phyloP scores from a whole-genome alignment of 306 rosid genomes.

The Ceratonia siliqua region DNA sequence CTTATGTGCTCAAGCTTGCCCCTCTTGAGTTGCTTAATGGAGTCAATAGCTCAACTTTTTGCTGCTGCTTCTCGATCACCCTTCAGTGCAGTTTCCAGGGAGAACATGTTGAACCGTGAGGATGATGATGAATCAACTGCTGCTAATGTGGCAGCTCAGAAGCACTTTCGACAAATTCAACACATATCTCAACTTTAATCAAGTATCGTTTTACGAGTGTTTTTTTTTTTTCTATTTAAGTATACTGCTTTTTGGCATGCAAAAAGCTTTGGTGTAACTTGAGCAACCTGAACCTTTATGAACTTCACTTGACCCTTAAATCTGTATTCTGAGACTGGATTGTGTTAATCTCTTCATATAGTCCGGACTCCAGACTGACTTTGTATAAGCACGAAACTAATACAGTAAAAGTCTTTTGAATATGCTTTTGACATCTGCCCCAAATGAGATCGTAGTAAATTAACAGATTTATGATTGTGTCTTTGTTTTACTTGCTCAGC shows the following conservation, averaged over 20 bases:
- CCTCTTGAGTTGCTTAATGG: background rate
- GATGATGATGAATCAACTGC: background rate
- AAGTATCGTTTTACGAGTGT: no score
- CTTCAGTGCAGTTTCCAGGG: background rate
- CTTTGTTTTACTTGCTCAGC: no score
- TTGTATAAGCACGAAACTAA: background rate
- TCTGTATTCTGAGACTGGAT: background rate
- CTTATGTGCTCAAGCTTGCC: background rate
- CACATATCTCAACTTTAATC: background rate
- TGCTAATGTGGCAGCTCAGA: conserved; percentile 18
- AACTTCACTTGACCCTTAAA: background rate
- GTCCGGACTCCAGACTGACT: background rate
- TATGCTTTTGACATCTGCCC: no score
- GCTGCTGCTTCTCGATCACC: background rate
- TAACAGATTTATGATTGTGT: no score
- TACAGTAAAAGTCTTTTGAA: no score
- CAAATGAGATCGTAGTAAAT: no score
- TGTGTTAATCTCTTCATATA: no score
- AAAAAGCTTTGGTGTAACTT: background rate
- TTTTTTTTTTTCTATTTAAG: no score
- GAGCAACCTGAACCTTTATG: background rate
- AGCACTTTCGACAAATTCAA: conserved; percentile 26
- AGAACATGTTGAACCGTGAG: background rate
- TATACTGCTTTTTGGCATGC: background rate
- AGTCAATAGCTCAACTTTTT: conserved; percentile 10